Evolutionary conservation across 139 green algal genomes (phyloP), one percentile per base, ranked within the genome.

Genomic region (Auxenochlorella pyrenoidosa): DNA sequence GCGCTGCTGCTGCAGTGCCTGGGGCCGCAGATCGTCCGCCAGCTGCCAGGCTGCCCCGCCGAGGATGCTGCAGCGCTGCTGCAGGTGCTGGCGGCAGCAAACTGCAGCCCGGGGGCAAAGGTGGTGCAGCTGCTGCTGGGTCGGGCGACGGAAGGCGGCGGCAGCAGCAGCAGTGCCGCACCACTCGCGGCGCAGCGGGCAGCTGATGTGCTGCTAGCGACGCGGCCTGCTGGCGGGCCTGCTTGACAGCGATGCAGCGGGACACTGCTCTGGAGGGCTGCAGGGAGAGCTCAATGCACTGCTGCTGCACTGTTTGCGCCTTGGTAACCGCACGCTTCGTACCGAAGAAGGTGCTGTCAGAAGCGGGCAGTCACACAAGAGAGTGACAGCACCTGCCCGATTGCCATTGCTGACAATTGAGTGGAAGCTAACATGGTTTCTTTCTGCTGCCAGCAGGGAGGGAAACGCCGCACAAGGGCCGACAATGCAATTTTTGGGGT

Each of bases 1-100:
- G 75, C 34, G 41, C 36, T 84, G 32, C 51, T 79, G 76, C 76
- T 89, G 75, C 85, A 88, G 32, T 54, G 71, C 71, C 85, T 88
- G 85, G 60, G 22, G 5, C 85, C 85, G 41, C 43, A 68, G 54
- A 70, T 84, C 43, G 22, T 43, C 15, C 85, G 85, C 54, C 75
- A 79, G 76, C 75, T 88, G 44, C 43, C 76, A 22, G 32, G 19
- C 76, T 41, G 58, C 75, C 6, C 22, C 0, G 40, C 63, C 0
- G 85, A 44, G 19, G 75, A 89, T 12, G 85, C 75, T 4, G 58
- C 76, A 15, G 24, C 16, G 28, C 65, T 85, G 63, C 85, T 89
- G 85, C 43, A 51, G 30, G 44, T 85, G 75, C 63, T 89, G 76
- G 76, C 75, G 0, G 76, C n/a, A 2, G 58, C 78, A 21, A 47